phyloP scores from a whole-genome alignment of 345 rosid genomes.

The Psidium guajava region DNA sequence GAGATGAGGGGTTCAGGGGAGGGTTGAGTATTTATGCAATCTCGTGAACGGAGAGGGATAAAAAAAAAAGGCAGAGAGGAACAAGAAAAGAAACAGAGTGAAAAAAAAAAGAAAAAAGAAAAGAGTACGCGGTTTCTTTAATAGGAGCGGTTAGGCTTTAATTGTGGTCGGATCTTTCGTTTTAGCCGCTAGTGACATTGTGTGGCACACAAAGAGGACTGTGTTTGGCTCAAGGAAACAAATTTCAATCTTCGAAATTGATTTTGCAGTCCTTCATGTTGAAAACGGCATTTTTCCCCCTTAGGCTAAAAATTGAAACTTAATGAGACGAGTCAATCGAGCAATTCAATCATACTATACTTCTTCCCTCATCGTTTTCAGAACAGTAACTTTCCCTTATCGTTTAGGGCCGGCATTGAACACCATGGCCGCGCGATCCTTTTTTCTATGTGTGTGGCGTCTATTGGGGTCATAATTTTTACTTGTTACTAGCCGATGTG shows the following conservation, averaged over 20 bases:
- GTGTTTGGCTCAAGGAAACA: neutral
- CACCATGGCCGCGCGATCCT: fast-evolving
- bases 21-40: neutral
- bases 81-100: neutral
- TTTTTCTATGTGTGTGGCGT: neutral
- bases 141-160: neutral
- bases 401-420: fast-evolving
- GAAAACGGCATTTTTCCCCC: fast-evolving
- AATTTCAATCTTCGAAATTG: neutral
- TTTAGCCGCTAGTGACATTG: neutral
- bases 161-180: neutral
- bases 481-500: neutral
- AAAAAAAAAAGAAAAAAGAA: no score
- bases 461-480: neutral
- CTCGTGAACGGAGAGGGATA: neutral
- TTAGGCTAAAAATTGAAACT: neutral
- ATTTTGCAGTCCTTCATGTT: neutral
- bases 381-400: neutral
- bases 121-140: neutral
- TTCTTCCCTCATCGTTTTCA: neutral
- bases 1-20: neutral
- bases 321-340: neutral
- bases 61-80: neutral
- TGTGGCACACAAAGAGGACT: neutral
- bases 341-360: neutral